Evolutionary conservation across 371 early-diverging fungal genomes (phyloP).

Genomic region (Dipsacomyces acuminosporus): DNA sequence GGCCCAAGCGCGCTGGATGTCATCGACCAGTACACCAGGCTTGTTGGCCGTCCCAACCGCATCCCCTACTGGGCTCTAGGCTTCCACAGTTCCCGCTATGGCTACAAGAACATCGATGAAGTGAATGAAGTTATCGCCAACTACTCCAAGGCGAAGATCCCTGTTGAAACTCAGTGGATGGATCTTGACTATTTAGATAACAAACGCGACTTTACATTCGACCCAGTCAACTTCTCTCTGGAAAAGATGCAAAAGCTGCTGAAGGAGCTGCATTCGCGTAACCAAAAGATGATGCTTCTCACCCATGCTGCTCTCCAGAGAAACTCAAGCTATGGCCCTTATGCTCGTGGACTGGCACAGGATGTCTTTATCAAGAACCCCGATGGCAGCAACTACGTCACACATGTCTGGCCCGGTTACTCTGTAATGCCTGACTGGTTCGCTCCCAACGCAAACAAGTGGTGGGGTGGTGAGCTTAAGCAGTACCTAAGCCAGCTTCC

Average conservation of each 20-base stretch:
- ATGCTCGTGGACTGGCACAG: slow-evolving; percentile 20
- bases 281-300: slow-evolving; percentile 31
- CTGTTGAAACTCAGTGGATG: slow-evolving; percentile 61
- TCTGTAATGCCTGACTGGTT: slow-evolving; percentile 63
- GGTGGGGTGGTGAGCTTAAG: slow-evolving; percentile 52
- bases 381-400: slow-evolving; percentile 49
- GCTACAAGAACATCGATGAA: slow-evolving; percentile 53
- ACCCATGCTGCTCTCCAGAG: slow-evolving; percentile 31
- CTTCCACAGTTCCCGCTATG: slow-evolving; percentile 69
- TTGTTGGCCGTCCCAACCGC: slow-evolving; percentile 59
- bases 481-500: slow-evolving; percentile 43
- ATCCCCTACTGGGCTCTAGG: slow-evolving; percentile 63
- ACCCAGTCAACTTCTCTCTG: slow-evolving; percentile 20
- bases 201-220: slow-evolving; percentile 32
- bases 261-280: slow-evolving; percentile 11
- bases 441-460: slow-evolving; percentile 48
- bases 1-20: slow-evolving; percentile 63
- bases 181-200: slow-evolving; percentile 62
- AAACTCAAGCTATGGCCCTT: slow-evolving; percentile 20
- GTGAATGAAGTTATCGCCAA: slow-evolving; percentile 55
- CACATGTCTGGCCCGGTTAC: slow-evolving; percentile 61
- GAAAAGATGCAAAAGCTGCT: slow-evolving; percentile 26
- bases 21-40: slow-evolving; percentile 59
- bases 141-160: slow-evolving; percentile 53
- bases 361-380: slow-evolving; percentile 36